Conservation (phyloP, 73 alveolate genomes). For the Stentor coeruleus region DNA sequence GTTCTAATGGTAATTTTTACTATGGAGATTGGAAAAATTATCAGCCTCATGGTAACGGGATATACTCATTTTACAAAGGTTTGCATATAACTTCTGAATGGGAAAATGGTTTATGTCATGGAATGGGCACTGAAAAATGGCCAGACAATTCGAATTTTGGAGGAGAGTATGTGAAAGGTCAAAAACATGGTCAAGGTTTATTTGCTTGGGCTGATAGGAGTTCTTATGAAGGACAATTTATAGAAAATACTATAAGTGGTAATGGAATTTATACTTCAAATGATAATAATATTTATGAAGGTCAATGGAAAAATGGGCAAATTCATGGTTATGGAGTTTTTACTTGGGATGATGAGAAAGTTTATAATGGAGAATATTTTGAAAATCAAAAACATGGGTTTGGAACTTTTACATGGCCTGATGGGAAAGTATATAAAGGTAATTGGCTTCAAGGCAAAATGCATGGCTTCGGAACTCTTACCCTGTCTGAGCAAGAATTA, state of each 20-base stretch:
- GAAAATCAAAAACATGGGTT: constrained; percentile 56
- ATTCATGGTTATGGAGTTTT: constrained; percentile 49
- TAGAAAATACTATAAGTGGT: background rate
- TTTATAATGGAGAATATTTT: constrained; percentile 36
- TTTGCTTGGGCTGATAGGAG: background rate
- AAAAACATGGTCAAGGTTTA: background rate
- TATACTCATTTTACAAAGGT: no score
- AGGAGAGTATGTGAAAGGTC: constrained; percentile 39
- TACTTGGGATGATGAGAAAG: constrained; percentile 50
- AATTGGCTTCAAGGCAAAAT: constrained; percentile 51
- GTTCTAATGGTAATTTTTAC: background rate
- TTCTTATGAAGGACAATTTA: background rate
- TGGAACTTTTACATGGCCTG: constrained; percentile 29
- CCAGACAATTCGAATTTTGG: constrained; percentile 31
- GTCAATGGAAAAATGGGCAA: constrained; percentile 39
- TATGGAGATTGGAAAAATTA: background rate
- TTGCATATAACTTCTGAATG: no score
- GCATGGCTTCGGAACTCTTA: constrained; percentile 62
- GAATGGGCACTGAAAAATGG: constrained; percentile 15
- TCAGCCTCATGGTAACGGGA: background rate
- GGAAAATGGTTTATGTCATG: background rate
- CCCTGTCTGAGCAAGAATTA: constrained; percentile 32
- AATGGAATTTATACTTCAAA: constrained; percentile 27
- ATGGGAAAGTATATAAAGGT: constrained; percentile 48
- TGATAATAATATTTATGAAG: constrained; percentile 63